Conservation (phyloP, 768 basidiomycete species). For the Tylopilus felleus region DNA sequence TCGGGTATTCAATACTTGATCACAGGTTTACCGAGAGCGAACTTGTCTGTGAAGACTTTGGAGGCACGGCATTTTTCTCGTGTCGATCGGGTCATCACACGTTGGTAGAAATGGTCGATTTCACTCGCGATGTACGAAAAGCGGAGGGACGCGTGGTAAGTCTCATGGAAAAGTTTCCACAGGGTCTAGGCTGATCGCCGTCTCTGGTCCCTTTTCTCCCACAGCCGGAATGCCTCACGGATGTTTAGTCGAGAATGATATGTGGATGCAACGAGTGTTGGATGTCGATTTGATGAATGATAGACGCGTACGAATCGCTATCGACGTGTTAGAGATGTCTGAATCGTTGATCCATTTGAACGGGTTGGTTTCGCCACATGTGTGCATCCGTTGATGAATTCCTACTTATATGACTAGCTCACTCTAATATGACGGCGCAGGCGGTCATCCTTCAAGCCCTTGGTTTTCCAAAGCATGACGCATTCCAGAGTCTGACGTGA, state of each 20-base stretch:
- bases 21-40: not conserved
- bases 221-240: not conserved
- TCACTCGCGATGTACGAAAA: not conserved
- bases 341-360: no score
- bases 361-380: no score
- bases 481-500: no score
- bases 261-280: not conserved
- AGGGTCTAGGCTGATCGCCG: not conserved
- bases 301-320: no score
- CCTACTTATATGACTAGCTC: no score
- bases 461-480: no score
- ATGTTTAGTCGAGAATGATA: not conserved
- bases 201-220: not conserved
- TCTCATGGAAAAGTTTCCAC: not conserved
- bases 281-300: not conserved
- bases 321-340: no score
- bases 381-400: no score
- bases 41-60: not conserved
- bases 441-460: no score
- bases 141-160: not conserved
- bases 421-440: no score
- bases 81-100: not conserved
- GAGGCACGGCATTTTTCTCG: not conserved
- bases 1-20: not conserved
- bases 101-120: constrained; percentile 1